Evolutionary conservation across 139 green algal species (phyloP), one percentile per base, ranked within the genome.

Genomic region (Chlorella sp.): DNA sequence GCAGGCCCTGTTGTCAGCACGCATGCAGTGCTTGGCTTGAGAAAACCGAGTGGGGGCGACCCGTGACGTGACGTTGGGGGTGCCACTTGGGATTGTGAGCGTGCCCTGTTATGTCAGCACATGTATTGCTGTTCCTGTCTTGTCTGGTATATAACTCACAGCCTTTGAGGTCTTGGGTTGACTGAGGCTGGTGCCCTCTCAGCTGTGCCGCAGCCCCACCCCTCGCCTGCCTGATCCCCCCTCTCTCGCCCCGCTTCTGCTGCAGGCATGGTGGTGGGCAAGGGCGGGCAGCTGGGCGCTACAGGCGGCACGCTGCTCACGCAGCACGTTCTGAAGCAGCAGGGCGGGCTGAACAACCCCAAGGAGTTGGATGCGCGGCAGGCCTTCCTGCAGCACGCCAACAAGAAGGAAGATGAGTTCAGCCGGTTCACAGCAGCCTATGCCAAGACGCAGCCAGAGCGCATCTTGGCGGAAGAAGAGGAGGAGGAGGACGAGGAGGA

Each of bases 301-400:
- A 97, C 95, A 4, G 94, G 95, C 28, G 95, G 95, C 85, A 97
- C 96, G 0, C 93, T 99, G 57, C 95, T 99, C 21, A 99, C 97
- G 30, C 96, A 98, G 89, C 95, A 98, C 87, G 91, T 99, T 85
- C 91, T 98, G 61, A 97, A 97, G 80, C 92, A 95, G 73, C 94
- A 97, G 91, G 96, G 96, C 48, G 93, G 90, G 71, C 90, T 98
- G 60, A 82, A 92, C n/a, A 94, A 92, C 21, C 90, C 90, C 37
- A 86, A 89, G 15, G 94, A 97, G 24, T 91, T 95, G 57, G 95
- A 98, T 88, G 90, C 95, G 61, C 91, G 96, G 1, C 91, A 96
- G 66, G 89, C 91, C 0, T 94, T 98, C 36, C 89, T 98, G 92
- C 86, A 94, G 32, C 96, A 98, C 80, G 92, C 83, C 0, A 92